Evolutionary conservation across 768 basidiomycete species (phyloP).

Genomic region (Macrolepiota fuliginosa): DNA sequence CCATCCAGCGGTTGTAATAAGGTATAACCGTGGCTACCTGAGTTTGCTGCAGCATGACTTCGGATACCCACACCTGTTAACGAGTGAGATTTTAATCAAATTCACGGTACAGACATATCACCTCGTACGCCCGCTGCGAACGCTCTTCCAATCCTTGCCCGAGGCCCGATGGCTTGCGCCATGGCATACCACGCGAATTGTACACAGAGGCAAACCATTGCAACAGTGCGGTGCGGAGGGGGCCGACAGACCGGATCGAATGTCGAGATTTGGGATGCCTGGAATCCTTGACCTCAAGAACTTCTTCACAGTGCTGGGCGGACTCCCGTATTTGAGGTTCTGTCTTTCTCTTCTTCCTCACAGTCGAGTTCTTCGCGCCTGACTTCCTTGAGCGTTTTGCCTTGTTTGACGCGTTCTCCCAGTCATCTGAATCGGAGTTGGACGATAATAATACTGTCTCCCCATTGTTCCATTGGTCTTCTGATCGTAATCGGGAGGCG

Average conservation of each 20-base stretch:
- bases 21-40: slow-evolving; percentile 93
- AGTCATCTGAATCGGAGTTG: slow-evolving; percentile 14
- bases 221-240: slow-evolving; percentile 49
- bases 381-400: slow-evolving; percentile 5
- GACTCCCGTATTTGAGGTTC: slow-evolving; percentile 4
- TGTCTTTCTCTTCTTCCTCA: slow-evolving; percentile 8
- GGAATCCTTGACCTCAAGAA: slow-evolving; percentile 15
- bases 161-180: slow-evolving; percentile 74
- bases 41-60: slow-evolving; percentile 97
- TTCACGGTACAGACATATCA: slow-evolving; percentile 26
- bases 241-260: slow-evolving; percentile 35
- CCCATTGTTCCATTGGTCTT: slow-evolving; percentile 18
- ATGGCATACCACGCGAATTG: slow-evolving; percentile 81
- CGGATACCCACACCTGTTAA: slow-evolving; percentile 79
- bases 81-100: neutral
- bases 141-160: slow-evolving; percentile 53
- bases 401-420: slow-evolving; percentile 20
- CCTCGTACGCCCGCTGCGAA: slow-evolving; percentile 91
- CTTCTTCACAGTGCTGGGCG: slow-evolving; percentile 10
- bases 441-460: slow-evolving; percentile 9
- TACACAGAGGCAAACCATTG: slow-evolving; percentile 74
- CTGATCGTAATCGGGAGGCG: slow-evolving; percentile 17
- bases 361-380: neutral
- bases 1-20: slow-evolving; percentile 90
- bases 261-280: slow-evolving; percentile 50